These are phyloP conservation scores for Mycena alexandri DNA, from an alignment of 768 basidiomycete genomes.

Conservation along the genomic window DNA sequence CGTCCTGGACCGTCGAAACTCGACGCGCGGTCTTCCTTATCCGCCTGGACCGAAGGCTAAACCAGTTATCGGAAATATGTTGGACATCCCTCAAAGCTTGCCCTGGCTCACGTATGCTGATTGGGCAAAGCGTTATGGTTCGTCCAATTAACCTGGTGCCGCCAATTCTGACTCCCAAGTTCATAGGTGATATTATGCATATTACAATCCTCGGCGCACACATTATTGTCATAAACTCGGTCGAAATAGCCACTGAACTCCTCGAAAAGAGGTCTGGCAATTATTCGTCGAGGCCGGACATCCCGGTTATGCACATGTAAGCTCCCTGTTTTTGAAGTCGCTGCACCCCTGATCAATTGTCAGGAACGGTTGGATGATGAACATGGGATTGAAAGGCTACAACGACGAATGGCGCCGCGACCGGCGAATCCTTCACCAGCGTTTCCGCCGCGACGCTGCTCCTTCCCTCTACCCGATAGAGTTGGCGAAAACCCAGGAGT, in stretches of 20 bases:
- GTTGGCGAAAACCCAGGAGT: constrained; percentile 33
- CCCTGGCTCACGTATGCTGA: constrained; percentile 41
- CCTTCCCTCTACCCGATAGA: constrained; percentile 32
- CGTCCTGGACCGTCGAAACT: constrained; percentile 18
- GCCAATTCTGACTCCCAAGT: not conserved
- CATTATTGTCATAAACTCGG: constrained; percentile 51
- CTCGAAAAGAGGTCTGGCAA: constrained; percentile 56
- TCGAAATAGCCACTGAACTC: constrained; percentile 50
- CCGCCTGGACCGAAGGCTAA: constrained; percentile 45
- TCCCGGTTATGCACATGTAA: constrained; percentile 39
- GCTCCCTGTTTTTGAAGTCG: not conserved
- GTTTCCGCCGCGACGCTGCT: constrained; percentile 32
- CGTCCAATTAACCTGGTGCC: not conserved
- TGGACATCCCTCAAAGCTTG: constrained; percentile 38
- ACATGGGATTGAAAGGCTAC: constrained; percentile 38
- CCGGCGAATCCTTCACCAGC: constrained; percentile 39
- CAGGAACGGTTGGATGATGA: constrained; percentile 41
- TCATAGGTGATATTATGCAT: constrained; percentile 50
- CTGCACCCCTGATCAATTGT: not conserved
- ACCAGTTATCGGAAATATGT: constrained; percentile 43
- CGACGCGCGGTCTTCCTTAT: constrained; percentile 36
- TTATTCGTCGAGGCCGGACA: constrained; percentile 56
- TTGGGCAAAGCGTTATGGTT: constrained; percentile 37
- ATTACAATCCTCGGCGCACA: constrained; percentile 52
- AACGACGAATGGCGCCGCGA: constrained; percentile 39